These are phyloP conservation scores for Paramyrothecium roridum DNA, from an alignment of 2,329 filamentous ascomycete species.

Conservation along the genomic window DNA sequence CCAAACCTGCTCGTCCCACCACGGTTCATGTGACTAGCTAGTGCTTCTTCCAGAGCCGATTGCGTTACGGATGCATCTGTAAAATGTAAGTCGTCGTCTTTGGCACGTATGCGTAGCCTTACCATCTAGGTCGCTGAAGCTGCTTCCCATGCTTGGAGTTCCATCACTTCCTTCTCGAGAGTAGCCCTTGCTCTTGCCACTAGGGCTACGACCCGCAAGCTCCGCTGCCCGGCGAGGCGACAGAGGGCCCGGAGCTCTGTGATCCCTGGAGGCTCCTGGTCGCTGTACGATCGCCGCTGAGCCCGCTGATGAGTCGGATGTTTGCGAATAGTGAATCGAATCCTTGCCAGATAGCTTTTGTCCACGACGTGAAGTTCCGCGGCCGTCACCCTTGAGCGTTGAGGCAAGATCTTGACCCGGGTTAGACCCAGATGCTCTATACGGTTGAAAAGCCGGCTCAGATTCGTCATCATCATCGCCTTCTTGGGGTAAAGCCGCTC, in stretches of 20 bases:
- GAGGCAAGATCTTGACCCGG: conserved; percentile 46
- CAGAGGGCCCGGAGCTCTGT: conserved; percentile 40
- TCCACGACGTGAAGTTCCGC: conserved; percentile 26
- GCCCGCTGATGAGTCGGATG: conserved; percentile 61
- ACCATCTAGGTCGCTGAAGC: conserved; percentile 83
- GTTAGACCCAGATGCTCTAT: conserved; percentile 31
- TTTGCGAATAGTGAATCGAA: conserved; percentile 45
- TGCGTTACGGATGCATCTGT: conserved; percentile 77
- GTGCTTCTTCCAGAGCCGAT: conserved; percentile 73
- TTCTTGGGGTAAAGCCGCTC: conserved; percentile 32
- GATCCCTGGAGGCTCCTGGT: conserved; percentile 26
- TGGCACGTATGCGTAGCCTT: conserved; percentile 7
- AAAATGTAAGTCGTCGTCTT: conserved; percentile 1
- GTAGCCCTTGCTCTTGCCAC: conserved; percentile 43
- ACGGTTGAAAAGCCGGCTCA: conserved; percentile 54
- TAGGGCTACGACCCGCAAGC: conserved; percentile 51
- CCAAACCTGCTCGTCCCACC: conserved; percentile 52
- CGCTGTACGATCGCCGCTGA: conserved; percentile 40
- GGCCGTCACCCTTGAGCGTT: conserved; percentile 46
- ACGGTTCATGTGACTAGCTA: conserved; percentile 53
- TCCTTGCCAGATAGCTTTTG: conserved; percentile 26
- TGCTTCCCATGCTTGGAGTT: conserved; percentile 78
- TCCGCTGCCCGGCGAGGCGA: conserved; percentile 59
- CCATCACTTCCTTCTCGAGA: conserved; percentile 67
- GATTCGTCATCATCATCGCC: conserved; percentile 58